These are phyloP conservation scores for Russula ochroleuca DNA, from an alignment of 768 basidiomycete species.

Conservation along the genomic window DNA sequence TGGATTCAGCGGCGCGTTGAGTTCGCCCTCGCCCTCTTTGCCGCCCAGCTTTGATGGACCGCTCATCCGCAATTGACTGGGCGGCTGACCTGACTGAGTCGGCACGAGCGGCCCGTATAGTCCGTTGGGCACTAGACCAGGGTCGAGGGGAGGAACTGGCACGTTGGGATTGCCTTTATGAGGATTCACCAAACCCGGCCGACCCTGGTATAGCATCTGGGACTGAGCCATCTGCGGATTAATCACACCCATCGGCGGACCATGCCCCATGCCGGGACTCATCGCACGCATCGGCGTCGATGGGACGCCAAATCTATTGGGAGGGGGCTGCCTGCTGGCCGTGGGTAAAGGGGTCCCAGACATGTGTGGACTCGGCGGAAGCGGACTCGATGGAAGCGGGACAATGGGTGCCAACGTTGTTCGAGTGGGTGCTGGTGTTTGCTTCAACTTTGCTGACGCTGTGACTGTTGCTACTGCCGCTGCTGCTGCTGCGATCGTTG, in stretches of 20 bases:
- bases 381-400: slow-evolving; percentile 28
- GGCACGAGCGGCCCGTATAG: slow-evolving; percentile 17
- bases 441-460: slow-evolving; percentile 20
- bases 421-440: slow-evolving; percentile 46
- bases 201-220: slow-evolving; percentile 11
- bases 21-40: slow-evolving; percentile 21
- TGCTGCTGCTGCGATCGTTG: slow-evolving; percentile 35
- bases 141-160: neutral
- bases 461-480: slow-evolving; percentile 22
- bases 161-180: slow-evolving; percentile 10
- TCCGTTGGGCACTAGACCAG: too few relatives aligned
- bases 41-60: slow-evolving; percentile 26
- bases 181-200: slow-evolving; percentile 2
- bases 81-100: slow-evolving; percentile 13
- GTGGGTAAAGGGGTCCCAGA: slow-evolving; percentile 36
- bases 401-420: slow-evolving; percentile 38
- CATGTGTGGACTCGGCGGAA: slow-evolving; percentile 33
- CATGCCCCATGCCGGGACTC: slow-evolving; percentile 18
- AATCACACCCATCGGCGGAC: slow-evolving; percentile 6
- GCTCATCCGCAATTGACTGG: slow-evolving; percentile 25
- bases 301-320: slow-evolving; percentile 14
- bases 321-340: slow-evolving; percentile 36
- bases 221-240: slow-evolving; percentile 10
- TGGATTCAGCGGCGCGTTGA: slow-evolving; percentile 12
- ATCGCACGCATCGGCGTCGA: slow-evolving; percentile 21